Evolutionary conservation across 352 stramenopile genomes (phyloP), one percentile per base, ranked within the genome.

Genomic region (Globisporangium viniferum): DNA sequence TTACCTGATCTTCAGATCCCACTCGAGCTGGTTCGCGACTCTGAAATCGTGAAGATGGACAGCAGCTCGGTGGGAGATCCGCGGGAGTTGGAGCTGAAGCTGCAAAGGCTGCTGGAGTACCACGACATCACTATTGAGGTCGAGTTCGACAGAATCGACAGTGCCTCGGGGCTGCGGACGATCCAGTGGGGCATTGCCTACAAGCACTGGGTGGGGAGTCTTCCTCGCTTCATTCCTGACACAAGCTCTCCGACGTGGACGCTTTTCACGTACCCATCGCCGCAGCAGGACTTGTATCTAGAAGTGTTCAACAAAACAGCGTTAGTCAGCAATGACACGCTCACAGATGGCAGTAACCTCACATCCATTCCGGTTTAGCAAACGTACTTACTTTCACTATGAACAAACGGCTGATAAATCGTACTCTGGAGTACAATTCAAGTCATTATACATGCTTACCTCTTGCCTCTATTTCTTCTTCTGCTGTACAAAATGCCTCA

Each of bases 71-170:
- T 69, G 1, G 70, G 74, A 6, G 55, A 29, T n/a, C 55, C 55
- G 39, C 55, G 20, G 15, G 33, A 78, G 1, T 51, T 67, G 10
- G 73, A 68, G 2, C 68, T 84, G 31, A 64, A 74, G 10, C 65
- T 88, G 2, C 76, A 67, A 15, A 14, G 18, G 8, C 53, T 88
- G 10, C 71, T 90, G 6, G 63, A 76, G 27, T 84, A 76, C 56
- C 70, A 80, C n/a, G 73, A 78, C 55, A 70, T 90, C 49, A 61
- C 67, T 44, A 79, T 84, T 6, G 55, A 55, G 48, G 69, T 84
- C n/a, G 39, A 69, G 14, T 66, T 62, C 2, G 70, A 67, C 57
- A 56, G 53, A 36, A 39, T 67, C 24, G 63, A 75, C n/a, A 73
- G 33, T 31, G 15, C 67, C 3, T 67, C 53, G 18, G 35, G 48